phyloP scores from a whole-genome alignment of 805 yeast species.

The Starmerella riodocensis region DNA sequence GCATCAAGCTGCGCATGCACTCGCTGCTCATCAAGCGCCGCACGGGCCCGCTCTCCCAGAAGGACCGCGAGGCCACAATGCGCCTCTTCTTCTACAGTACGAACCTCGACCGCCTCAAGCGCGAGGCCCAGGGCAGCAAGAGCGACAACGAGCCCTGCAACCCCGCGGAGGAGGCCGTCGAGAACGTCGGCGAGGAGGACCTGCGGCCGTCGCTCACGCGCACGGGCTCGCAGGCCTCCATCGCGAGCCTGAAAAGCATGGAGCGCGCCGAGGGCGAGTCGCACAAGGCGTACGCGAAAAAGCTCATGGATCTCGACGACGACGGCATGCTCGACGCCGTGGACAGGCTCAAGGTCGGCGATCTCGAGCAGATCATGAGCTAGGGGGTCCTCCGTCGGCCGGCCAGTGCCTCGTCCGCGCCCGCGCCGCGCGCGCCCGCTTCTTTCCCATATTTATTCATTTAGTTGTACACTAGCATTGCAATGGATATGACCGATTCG shows the following conservation, averaged over 20 bases:
- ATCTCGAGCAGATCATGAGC: conserved; percentile 17
- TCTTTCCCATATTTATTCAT: no score
- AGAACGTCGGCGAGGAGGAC: conserved; percentile 16
- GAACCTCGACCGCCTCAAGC: conserved; percentile 18
- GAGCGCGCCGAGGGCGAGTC: conserved; percentile 89
- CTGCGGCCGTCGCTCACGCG: conserved; percentile 22
- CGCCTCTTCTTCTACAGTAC: conserved; percentile 19
- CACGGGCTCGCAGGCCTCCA: conserved; percentile 23
- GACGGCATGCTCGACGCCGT: conserved; percentile 8
- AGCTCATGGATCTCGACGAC: conserved; percentile 1
- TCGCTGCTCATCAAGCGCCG: conserved; percentile 15
- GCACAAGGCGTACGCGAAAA: conserved; percentile 58
- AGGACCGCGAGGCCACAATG: conserved; percentile 21
- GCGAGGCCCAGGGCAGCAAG: conserved; percentile 10
- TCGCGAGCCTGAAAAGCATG: conserved; percentile 38
- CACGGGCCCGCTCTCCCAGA: conserved; percentile 14
- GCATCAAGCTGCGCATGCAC: conserved; percentile 17
- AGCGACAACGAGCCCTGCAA: not conserved
- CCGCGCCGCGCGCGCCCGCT: no score
- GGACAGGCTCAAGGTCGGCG: conserved; percentile 13
- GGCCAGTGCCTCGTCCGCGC: no score
- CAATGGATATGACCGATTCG: no score
- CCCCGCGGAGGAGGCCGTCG: conserved; percentile 15
- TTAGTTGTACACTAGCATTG: no score
- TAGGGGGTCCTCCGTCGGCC: not conserved